Evolutionary conservation across 768 basidiomycete genomes (phyloP).

Genomic region (Dacryopinax spathularia): DNA sequence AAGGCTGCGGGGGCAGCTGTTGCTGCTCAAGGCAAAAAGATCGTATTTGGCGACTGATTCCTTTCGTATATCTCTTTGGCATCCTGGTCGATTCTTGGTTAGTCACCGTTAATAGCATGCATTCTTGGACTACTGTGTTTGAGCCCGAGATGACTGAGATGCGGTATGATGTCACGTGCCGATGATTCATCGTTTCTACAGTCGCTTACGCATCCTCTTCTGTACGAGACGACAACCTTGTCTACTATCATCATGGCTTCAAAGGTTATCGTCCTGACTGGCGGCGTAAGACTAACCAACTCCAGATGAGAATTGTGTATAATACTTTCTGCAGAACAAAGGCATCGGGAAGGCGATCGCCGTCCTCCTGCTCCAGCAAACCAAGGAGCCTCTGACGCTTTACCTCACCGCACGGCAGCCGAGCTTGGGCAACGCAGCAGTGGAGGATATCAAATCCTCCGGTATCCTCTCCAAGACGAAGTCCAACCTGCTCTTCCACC

Average conservation of each 20-base stretch:
- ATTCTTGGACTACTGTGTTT: no score
- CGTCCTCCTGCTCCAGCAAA: neutral
- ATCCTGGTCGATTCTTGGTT: no score
- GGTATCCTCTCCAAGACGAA: neutral
- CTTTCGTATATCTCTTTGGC: neutral
- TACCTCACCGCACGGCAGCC: neutral
- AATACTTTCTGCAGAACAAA: no score
- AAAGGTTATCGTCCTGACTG: neutral
- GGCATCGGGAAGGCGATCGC: neutral
- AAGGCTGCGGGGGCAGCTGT: constrained; percentile 36
- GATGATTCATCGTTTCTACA: no score
- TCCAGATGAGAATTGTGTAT: neutral
- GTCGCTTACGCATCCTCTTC: no score
- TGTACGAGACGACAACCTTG: no score
- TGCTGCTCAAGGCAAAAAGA: constrained; percentile 72
- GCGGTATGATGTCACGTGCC: no score
- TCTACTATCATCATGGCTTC: neutral
- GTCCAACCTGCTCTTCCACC: neutral
- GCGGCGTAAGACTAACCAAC: neutral
- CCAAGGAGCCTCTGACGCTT: neutral
- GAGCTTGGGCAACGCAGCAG: neutral
- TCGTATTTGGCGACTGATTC: constrained; percentile 32
- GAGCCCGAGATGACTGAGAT: no score
- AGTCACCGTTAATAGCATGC: no score
- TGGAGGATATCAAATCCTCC: neutral